Conservation (phyloP, 2,329 filamentous ascomycete genomes). For the Colletotrichum siamense region DNA sequence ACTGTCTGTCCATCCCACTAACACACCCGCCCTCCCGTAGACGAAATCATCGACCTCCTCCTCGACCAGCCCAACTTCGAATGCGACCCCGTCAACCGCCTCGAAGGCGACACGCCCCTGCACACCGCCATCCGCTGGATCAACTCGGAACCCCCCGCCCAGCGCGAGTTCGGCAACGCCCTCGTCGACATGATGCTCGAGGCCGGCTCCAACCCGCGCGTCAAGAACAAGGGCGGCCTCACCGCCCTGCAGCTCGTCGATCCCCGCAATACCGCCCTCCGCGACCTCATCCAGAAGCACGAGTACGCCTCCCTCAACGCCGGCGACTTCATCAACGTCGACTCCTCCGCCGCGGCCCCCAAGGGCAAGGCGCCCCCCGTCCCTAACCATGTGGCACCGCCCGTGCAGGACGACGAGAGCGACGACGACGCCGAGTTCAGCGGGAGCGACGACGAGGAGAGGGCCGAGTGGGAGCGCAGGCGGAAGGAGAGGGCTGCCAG, state of each 20-base stretch:
- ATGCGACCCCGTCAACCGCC: slow-evolving; percentile 77
- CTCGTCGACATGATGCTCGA: slow-evolving; percentile 84
- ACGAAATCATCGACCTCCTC: slow-evolving; percentile 81
- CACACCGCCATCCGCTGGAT: slow-evolving; percentile 81
- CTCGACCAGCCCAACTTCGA: slow-evolving; percentile 86
- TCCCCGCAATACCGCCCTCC: slow-evolving; percentile 68
- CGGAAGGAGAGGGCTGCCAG: slow-evolving; percentile 45
- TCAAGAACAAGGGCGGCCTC: slow-evolving; percentile 74
- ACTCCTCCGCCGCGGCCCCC: slow-evolving; percentile 28
- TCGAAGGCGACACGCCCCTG: slow-evolving; percentile 79
- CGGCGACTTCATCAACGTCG: slow-evolving; percentile 58
- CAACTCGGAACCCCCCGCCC: slow-evolving; percentile 68
- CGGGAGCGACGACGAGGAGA: slow-evolving; percentile 68
- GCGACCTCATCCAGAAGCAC: slow-evolving; percentile 70
- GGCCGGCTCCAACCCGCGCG: slow-evolving; percentile 67
- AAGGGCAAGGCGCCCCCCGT: slow-evolving; percentile 21
- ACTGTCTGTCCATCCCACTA: neutral
- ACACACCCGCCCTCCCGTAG: slow-evolving; percentile 41
- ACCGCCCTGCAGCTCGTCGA: slow-evolving; percentile 77
- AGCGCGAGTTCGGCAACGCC: slow-evolving; percentile 68
- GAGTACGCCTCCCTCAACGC: slow-evolving; percentile 68
- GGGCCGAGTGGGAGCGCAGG: slow-evolving; percentile 65
- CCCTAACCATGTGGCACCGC: slow-evolving; percentile 22
- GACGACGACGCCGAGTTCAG: slow-evolving; percentile 68
- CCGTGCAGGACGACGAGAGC: slow-evolving; percentile 21